These are phyloP conservation scores for Globisporangium canariense DNA, from an alignment of 352 stramenopile species.

Conservation along the genomic window DNA sequence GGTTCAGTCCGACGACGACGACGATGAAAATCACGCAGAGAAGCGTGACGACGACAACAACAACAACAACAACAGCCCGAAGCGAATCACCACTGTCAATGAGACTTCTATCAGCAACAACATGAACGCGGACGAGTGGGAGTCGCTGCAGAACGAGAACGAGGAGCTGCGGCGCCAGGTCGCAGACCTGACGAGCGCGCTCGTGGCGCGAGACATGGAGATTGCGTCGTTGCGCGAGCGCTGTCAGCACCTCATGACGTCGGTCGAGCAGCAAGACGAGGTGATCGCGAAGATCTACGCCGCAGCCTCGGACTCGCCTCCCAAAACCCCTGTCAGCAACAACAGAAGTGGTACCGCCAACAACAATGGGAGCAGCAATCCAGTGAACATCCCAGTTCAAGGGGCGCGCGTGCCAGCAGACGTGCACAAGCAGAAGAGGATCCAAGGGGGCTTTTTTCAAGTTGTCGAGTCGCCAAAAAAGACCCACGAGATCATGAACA, in stretches of 20 bases:
- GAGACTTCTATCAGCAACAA: not conserved
- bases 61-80: conserved; percentile 11
- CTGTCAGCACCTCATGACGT: conserved; percentile 51
- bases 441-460: not conserved
- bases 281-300: conserved; percentile 81
- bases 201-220: conserved; percentile 76
- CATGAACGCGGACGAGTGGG: conserved; percentile 21
- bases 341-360: not conserved
- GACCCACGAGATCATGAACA: not conserved
- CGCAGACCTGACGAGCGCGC: conserved; percentile 59
- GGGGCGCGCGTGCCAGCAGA: not conserved
- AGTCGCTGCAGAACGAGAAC: conserved; percentile 37
- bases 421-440: conserved; percentile 6
- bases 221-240: conserved; percentile 59
- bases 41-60: conserved; percentile 4
- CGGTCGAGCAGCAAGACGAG: conserved; percentile 74
- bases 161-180: conserved; percentile 48
- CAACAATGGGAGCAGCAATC: not conserved
- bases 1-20: conserved; percentile 8
- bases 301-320: conserved; percentile 15
- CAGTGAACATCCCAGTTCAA: not conserved
- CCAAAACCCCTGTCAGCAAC: conserved; percentile 3
- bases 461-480: conserved; percentile 4
- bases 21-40: not conserved
- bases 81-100: not conserved